Base-by-base conservation (phyloP, 805 yeast species). In the Candida insectorum region DNA sequence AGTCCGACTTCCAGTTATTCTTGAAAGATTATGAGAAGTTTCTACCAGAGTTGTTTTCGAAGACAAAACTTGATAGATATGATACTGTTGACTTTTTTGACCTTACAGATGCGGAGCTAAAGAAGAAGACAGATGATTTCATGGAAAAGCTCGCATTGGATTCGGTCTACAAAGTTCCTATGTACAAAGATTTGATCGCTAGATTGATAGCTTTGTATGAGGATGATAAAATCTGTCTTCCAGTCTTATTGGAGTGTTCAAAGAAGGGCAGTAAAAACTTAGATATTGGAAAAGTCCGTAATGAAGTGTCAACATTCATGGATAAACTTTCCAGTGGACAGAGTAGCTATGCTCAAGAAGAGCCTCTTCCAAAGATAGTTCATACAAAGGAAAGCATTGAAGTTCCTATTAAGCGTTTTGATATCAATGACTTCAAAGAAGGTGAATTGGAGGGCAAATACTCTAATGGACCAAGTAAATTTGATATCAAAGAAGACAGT, bases 371-470 rank as follows among this genome's bases (percentile, higher is more conserved):
- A n/a, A n/a, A n/a, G n/a, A n/a, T n/a, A n/a, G n/a, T n/a, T n/a
- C n/a, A n/a, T n/a, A 20, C 24, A 20, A 43, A 32, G 24, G 22
- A 25, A 16, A 30, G 39, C 16, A 30, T 32, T 19, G 34, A 39
- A 17, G 43, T 37, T 15, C 45, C 44, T 10, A 34, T 40, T 19
- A 41, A 41, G 19, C 47, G 44, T 16, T 54, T 54, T 32, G 45
- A 47, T 34, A 44, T 54, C 20, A 28, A 40, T 16, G 53, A 49
- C 8, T 51, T 49, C 28, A 41, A 34, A 16, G 38, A 25, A 16
- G 29, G 6, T 6, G 8, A 26, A 13, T 10, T 9, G 6, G 6
- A 8, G 26, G n/a, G 13, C 14, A 25, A 20, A 11, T 34, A 34
- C 21, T 23, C 16, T 14, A 14, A 30, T 9, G 36, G 23, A 10